Conservation (phyloP, 805 yeast genomes). For the Naumovozyma baii region DNA sequence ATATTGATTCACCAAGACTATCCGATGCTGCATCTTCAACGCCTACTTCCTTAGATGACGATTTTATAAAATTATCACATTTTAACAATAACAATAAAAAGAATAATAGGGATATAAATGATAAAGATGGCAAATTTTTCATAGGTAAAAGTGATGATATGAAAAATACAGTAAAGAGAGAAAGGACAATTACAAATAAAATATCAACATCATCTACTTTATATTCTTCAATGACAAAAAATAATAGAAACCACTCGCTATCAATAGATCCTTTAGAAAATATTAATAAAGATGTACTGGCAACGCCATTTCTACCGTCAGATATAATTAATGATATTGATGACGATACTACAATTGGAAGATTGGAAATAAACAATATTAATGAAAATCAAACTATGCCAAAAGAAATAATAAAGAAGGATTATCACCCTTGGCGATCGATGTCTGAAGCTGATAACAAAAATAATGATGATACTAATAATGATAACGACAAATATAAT, state of each 20-base stretch:
- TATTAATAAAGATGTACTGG: neutral
- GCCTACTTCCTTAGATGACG: conserved; percentile 8
- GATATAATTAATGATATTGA: neutral
- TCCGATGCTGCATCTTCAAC: conserved; percentile 12
- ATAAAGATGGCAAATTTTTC: neutral
- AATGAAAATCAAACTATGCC: neutral
- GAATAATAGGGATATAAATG: neutral
- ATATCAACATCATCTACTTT: no score
- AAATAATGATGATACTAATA: neutral
- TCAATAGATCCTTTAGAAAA: conserved; percentile 3
- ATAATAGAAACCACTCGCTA: neutral
- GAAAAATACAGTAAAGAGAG: conserved; percentile 1
- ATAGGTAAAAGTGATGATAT: neutral
- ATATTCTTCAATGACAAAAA: no score
- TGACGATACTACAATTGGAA: neutral
- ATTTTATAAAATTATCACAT: neutral
- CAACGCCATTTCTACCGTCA: no score
- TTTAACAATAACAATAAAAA: neutral
- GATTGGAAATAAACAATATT: neutral
- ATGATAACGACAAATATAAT: neutral
- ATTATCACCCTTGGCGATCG: neutral
- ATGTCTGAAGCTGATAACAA: neutral
- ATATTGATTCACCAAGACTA: conserved; percentile 16
- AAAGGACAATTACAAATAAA: neutral
- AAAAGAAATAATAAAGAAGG: neutral